Base-by-base conservation (phyloP, 257 asterid genomes). In the Solanum verrucosum region DNA sequence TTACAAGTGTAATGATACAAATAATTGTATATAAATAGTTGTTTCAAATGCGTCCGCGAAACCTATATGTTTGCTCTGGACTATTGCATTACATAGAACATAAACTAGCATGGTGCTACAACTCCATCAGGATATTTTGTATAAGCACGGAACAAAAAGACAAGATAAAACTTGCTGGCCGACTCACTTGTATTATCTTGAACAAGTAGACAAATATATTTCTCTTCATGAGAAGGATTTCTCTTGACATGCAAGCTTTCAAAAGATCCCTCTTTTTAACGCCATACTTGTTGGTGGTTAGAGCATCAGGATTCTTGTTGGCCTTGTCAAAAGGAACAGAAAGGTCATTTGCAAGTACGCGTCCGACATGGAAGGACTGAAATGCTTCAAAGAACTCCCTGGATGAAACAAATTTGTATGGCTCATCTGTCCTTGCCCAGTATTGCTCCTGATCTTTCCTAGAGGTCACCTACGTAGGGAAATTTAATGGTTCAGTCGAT, bases 371-470 rank as follows among this genome's bases (percentile, higher is more conserved):
- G 77, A 94, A 95, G 25, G 95, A 92, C 89, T 92, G 95, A 81
- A 94, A 96, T 13, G 98, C 98, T 89, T 96, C 98, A 11, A 96
- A 87, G 84, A 95, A 94, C 70, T 93, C 35, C 72, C 93, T 9
- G 96, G 16, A 94, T 89, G 82, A 73, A 73, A 73, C 82, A 87
- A 90, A 95, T 42, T 33, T 82, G 90, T 93, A 95, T n/a, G 96
- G 93, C 86, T 92, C 94, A 4, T 93, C 93, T 88, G 87, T 92
- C 52, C 88, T 85, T 75, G 90, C 91, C 98, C 98, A 92, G 70
- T 96, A 95, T 84, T 96, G 98, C 90, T 91, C 95, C 90, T 96
- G 98, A 90, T 96, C 98, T 89, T 96, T 96, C 94, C 88, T 96
- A 33, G 98, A 96, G 16, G 98, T 94, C 86, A 96, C 98, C 98